Evolutionary conservation across 2,329 filamentous ascomycete genomes (phyloP).

Genomic region (Cladosporium sp.): DNA sequence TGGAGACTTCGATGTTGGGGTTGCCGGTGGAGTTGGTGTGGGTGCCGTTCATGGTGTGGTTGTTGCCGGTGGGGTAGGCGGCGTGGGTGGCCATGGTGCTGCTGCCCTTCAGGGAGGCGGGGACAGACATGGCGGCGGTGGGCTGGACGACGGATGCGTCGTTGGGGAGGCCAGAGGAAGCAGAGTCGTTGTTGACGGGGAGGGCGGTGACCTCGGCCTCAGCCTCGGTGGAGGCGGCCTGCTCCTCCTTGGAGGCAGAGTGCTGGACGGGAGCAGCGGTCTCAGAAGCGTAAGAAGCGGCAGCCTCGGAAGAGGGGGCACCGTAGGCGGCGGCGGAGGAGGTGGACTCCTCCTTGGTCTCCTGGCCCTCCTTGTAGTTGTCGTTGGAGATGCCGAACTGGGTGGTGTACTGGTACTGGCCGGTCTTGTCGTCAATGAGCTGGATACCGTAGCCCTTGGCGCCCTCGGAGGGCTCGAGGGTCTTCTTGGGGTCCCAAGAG

Average conservation of each 20-base stretch:
- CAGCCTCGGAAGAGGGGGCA: conserved; percentile 19
- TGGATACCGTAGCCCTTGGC: conserved; percentile 57
- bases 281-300: conserved; percentile 13
- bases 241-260: background rate
- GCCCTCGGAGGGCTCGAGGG: conserved; percentile 38
- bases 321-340: conserved; percentile 19
- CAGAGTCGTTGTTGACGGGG: conserved; percentile 31
- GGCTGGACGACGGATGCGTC: conserved; percentile 28
- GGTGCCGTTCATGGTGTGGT: conserved; percentile 21
- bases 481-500: conserved; percentile 49
- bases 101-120: conserved; percentile 22
- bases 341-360: background rate
- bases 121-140: conserved; percentile 32
- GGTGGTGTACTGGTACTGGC: conserved; percentile 57
- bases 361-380: conserved; percentile 23
- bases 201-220: conserved; percentile 30
- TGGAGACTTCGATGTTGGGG: conserved; percentile 18
- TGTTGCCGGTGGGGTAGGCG: conserved; percentile 23
- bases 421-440: conserved; percentile 55
- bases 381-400: conserved; percentile 57
- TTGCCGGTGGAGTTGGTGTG: conserved; percentile 24
- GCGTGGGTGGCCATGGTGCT: conserved; percentile 15
- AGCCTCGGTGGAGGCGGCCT: conserved; percentile 15
- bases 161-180: conserved; percentile 15
- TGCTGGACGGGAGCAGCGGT: conserved; percentile 8